Percentiles rank a stretch among this genome's conserved stretches.
Evolutionary conservation across 768 basidiomycete species (phyloP).

Genomic region (Lentinula sp.): DNA sequence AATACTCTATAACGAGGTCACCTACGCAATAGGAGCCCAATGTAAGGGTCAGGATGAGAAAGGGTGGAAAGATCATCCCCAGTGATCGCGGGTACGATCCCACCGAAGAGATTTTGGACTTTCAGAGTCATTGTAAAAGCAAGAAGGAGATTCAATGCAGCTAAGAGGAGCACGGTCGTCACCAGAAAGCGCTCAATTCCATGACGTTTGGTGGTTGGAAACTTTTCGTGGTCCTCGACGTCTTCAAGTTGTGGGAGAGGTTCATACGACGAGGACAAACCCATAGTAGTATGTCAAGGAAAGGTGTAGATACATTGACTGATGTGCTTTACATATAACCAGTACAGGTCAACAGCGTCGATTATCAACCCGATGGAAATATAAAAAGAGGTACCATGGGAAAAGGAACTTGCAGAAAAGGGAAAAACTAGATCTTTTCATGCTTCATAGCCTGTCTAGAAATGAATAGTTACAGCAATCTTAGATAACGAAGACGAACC

Average conservation of each 20-base stretch:
- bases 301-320: neutral
- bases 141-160: conserved; percentile 2
- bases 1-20: neutral
- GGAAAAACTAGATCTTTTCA: neutral
- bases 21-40: conserved; percentile 1
- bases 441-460: neutral
- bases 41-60: conserved; percentile 8
- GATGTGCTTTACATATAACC: neutral
- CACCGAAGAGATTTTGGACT: neutral
- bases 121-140: neutral
- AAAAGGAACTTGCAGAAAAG: too few relatives aligned
- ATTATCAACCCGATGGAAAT: neutral
- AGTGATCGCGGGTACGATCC: neutral
- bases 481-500: neutral
- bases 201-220: neutral
- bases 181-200: neutral
- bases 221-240: neutral
- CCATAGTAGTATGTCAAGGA: neutral
- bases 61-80: conserved; percentile 4
- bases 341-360: neutral
- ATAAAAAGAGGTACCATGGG: too few relatives aligned
- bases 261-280: neutral
- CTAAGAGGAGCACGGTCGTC: neutral
- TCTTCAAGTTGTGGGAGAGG: neutral
- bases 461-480: neutral